A percentile compares a stretch with the other conserved stretches of the same genome.
phyloP scores from a whole-genome alignment of 805 yeast genomes.

The Schizosaccharomyces cryophilus region DNA sequence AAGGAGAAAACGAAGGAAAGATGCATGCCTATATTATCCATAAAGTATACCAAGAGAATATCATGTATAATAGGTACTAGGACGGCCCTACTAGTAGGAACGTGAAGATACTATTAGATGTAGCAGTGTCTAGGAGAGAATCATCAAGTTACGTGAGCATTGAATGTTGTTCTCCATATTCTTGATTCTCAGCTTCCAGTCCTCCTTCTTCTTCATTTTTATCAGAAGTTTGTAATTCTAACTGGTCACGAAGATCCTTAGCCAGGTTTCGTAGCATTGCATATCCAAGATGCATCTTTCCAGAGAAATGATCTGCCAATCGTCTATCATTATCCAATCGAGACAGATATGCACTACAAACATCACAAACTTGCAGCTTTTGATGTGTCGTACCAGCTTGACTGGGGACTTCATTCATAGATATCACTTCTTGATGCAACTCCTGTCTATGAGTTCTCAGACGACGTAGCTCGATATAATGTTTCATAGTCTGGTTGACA shows the following conservation, averaged over 20 bases:
- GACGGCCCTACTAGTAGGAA: not conserved
- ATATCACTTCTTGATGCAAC: constrained; percentile 30
- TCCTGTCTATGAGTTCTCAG: constrained; percentile 28
- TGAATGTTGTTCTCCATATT: no score
- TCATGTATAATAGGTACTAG: not conserved
- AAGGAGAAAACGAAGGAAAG: no score
- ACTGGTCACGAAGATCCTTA: constrained; percentile 6
- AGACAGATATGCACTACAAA: constrained; percentile 73
- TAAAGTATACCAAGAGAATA: not conserved
- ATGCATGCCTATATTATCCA: no score
- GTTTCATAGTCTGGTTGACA: constrained; percentile 17
- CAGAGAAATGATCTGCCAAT: constrained; percentile 70
- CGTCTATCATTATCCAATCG: constrained; percentile 69
- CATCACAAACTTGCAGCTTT: constrained; percentile 68
- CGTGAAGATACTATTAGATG: not conserved
- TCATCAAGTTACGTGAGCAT: no score
- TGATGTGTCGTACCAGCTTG: constrained; percentile 66
- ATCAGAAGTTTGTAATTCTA: not conserved
- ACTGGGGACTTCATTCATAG: constrained; percentile 27
- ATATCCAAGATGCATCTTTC: constrained; percentile 61
- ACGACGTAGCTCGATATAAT: constrained; percentile 3
- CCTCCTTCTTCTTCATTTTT: not conserved
- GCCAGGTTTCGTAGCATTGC: constrained; percentile 34
- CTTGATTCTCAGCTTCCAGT: not conserved
- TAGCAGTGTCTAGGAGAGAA: no score